A percentile compares a stretch with the other conserved stretches of the same genome.
Conservation (phyloP, 2,329 filamentous ascomycete genomes). For the Exophiala viscosa region DNA sequence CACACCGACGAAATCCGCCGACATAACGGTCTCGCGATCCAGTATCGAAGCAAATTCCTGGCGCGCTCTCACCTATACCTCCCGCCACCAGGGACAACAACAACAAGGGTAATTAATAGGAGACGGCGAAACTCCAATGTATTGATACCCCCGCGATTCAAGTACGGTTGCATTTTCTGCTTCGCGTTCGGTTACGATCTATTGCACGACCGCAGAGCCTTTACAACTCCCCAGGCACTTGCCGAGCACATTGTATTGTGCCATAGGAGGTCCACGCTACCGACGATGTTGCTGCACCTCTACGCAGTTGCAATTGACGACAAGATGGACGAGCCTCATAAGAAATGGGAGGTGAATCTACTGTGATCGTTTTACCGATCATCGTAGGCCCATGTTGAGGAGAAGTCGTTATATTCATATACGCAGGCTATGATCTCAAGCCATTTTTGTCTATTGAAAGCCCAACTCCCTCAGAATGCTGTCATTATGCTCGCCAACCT, state of each 20-base stretch:
- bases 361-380: conserved; percentile 1
- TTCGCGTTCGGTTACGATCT: conserved; percentile 21
- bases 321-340: conserved; percentile 14
- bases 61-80: conserved; percentile 26
- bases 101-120: too few species aligned
- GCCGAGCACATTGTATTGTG: conserved; percentile 22
- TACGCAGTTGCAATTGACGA: conserved; percentile 24
- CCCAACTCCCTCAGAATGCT: conserved; percentile 46
- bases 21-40: conserved; percentile 16
- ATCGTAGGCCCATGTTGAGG: too few species aligned
- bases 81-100: conserved; percentile 11
- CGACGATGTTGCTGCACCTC: conserved; percentile 23
- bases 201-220: conserved; percentile 13
- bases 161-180: conserved; percentile 29
- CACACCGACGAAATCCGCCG: conserved; percentile 25
- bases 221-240: conserved; percentile 18
- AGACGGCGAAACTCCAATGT: too few species aligned
- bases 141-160: neutral
- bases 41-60: conserved; percentile 26
- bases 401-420: too few species aligned
- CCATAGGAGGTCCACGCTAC: conserved; percentile 17
- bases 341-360: conserved; percentile 28
- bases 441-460: neutral
- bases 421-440: too few species aligned
- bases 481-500: conserved; percentile 50